Percentiles rank a stretch among this genome's conserved stretches.
phyloP scores from a whole-genome alignment of 331 rosid genomes.

The Malus hybrid region DNA sequence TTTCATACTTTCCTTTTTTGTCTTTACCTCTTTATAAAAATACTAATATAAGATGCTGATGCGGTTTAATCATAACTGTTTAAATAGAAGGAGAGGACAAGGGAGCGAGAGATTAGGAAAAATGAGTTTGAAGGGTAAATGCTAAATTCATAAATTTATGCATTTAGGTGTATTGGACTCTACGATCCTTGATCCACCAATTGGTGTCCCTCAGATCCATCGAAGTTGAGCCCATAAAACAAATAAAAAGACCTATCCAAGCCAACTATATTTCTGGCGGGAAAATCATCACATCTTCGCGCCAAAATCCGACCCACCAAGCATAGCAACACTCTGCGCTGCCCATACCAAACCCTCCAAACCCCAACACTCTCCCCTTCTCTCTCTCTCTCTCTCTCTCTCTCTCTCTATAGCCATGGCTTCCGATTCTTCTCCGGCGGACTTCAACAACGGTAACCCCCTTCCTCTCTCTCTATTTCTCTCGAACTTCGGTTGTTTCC shows the following conservation, averaged over 20 bases:
- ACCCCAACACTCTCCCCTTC: not conserved
- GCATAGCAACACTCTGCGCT: not conserved
- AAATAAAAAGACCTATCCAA: not conserved
- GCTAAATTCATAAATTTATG: too few species aligned
- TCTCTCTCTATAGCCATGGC: slow-evolving; percentile 26
- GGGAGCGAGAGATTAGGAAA: too few species aligned
- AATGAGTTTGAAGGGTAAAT: not conserved
- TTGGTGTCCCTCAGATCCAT: not conserved
- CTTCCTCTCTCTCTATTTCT: not conserved
- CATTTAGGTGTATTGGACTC: not conserved
- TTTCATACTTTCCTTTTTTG: too few species aligned
- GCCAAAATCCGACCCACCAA: not conserved
- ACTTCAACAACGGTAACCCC: slow-evolving; percentile 26
- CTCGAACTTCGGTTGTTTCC: not conserved
- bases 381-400: slow-evolving; percentile 3
- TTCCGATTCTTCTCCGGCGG: slow-evolving; percentile 43
- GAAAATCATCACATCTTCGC: not conserved
- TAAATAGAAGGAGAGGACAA: fast-evolving
- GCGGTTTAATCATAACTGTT: fast-evolving
- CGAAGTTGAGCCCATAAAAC: not conserved
- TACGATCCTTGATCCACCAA: not conserved
- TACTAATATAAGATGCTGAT: too few species aligned
- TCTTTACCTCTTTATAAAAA: too few species aligned
- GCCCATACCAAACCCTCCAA: not conserved
- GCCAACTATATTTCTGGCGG: not conserved